Percentiles rank a stretch among this genome's conserved stretches.
phyloP scores from a whole-genome alignment of 768 basidiomycete species.

The Suillus ampliporus region DNA sequence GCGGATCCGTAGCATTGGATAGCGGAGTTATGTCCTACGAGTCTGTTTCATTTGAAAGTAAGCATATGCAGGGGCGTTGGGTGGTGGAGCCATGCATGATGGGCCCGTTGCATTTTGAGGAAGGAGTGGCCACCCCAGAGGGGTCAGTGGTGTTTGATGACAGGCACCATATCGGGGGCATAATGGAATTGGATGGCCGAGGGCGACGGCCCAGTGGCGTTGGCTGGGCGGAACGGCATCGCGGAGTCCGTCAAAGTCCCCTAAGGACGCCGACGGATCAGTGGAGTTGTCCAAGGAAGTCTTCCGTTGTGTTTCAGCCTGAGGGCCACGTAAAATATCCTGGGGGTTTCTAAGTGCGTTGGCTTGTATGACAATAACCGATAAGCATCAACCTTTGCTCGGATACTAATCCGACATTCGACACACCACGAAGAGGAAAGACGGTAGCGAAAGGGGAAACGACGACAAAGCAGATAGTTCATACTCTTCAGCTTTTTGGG shows the following conservation, averaged over 20 bases:
- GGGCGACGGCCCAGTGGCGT: neutral
- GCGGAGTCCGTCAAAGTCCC: neutral
- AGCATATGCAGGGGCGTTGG: neutral
- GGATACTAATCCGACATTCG: conserved; percentile 3
- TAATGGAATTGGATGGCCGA: neutral
- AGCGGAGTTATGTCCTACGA: neutral
- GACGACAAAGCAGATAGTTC: conserved; percentile 24
- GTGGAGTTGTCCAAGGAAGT: neutral
- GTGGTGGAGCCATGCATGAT: neutral
- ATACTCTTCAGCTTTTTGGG: neutral
- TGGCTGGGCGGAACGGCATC: neutral
- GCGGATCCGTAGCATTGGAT: conserved; percentile 1
- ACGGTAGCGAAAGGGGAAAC: conserved; percentile 26
- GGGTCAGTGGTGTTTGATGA: neutral
- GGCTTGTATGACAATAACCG: neutral
- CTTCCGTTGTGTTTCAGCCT: neutral
- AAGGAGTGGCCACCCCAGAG: neutral
- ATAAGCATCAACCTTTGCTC: neutral
- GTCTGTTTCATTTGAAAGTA: neutral
- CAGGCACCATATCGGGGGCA: neutral
- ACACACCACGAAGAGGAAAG: conserved; percentile 24
- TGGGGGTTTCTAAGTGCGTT: neutral
- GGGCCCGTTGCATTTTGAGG: neutral
- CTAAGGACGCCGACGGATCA: conserved; percentile 1
- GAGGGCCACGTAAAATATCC: neutral